Conservation (phyloP, 306 rosid species). For the Cyclanthera cordifolia region DNA sequence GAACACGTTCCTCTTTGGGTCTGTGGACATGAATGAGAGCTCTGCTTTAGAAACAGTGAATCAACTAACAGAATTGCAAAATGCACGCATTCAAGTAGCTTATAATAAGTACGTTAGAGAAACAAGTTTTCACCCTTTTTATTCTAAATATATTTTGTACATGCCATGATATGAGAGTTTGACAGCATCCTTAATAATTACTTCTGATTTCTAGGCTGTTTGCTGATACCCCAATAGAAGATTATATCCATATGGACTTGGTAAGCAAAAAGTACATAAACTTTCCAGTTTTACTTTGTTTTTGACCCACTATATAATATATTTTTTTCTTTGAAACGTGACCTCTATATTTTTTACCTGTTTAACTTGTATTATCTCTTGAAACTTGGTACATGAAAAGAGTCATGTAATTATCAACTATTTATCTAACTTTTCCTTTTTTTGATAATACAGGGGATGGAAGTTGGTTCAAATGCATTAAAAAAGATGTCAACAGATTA, state of each 20-base stretch:
- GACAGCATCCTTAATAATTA: constrained; percentile 12
- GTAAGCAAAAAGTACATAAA: constrained; percentile 26
- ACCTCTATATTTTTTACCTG: background rate
- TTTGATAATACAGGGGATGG: constrained; percentile 35
- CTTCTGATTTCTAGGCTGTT: constrained; percentile 44
- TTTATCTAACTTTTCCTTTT: background rate
- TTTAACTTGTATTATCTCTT: background rate
- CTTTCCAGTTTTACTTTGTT: background rate
- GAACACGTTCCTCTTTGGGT: constrained; percentile 61
- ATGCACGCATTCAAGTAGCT: constrained; percentile 50
- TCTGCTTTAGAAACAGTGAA: constrained; percentile 47
- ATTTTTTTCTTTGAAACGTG: no score
- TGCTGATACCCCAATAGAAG: constrained; percentile 30
- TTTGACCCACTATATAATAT: background rate
- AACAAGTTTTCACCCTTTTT: background rate
- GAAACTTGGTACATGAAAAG: background rate
- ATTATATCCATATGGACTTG: constrained; percentile 59
- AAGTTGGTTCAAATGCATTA: constrained; percentile 34
- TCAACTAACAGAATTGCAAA: constrained; percentile 61
- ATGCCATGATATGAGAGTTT: background rate
- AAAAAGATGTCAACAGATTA: constrained; percentile 62
- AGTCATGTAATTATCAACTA: background rate
- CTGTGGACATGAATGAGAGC: constrained; percentile 50
- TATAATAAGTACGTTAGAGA: constrained; percentile 36
- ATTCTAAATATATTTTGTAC: constrained; percentile 12